These are phyloP conservation scores for Cornus kousa DNA, from an alignment of 148 eudicot genomes.

Conservation along the genomic window DNA sequence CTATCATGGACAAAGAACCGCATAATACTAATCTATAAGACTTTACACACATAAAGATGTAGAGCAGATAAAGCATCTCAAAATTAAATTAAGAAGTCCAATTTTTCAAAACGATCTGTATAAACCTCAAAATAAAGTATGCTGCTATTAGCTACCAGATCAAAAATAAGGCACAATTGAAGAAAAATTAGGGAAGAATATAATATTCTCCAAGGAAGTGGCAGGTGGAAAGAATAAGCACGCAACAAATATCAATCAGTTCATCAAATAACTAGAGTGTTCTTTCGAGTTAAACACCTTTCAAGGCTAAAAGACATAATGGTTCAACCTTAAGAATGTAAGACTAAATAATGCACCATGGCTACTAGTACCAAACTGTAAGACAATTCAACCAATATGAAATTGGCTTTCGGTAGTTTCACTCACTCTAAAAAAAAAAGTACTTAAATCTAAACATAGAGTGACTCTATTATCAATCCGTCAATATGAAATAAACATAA, in stretches of 20 bases:
- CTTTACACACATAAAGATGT: background rate
- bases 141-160: background rate
- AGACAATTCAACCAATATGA: background rate
- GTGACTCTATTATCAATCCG: background rate
- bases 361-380: background rate
- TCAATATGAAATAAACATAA: background rate
- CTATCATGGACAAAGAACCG: constrained; percentile 35
- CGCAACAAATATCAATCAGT: background rate
- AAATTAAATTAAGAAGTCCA: background rate
- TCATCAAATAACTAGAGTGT: background rate
- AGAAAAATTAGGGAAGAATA: background rate
- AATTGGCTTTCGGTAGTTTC: background rate
- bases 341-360: background rate
- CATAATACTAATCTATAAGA: constrained; percentile 4
- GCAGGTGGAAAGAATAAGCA: too few relatives aligned
- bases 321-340: too few relatives aligned
- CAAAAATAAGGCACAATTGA: background rate
- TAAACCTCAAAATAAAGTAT: background rate
- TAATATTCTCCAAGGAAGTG: background rate
- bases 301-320: too few relatives aligned
- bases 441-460: too few relatives aligned
- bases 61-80: background rate
- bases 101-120: background rate
- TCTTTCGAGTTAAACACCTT: background rate
- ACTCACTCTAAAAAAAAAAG: background rate